phyloP scores from a whole-genome alignment of 495 filamentous ascomycete genomes.

The Podospora anserina region DNA sequence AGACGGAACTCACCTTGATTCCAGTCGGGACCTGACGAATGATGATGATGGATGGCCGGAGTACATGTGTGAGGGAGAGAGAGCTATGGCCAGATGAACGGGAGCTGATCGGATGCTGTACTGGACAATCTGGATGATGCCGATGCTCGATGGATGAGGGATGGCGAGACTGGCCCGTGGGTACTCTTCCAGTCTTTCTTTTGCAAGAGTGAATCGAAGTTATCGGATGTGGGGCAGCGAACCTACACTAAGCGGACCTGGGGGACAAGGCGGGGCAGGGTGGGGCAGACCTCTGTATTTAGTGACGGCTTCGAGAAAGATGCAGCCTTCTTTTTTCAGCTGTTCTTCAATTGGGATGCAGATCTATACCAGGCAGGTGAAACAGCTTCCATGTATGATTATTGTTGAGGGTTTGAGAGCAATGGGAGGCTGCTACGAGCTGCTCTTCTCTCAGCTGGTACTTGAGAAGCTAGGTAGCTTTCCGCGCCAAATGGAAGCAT shows the following conservation, averaged over 20 bases:
- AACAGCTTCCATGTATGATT: neutral
- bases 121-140: neutral
- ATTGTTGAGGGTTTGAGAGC: neutral
- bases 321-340: neutral
- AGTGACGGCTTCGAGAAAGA: neutral
- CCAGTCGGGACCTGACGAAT: neutral
- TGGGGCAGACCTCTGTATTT: neutral
- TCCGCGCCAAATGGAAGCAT: neutral
- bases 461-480: neutral
- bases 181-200: neutral
- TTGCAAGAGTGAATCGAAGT: neutral
- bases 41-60: neutral
- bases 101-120: neutral
- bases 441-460: neutral
- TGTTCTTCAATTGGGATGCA: neutral
- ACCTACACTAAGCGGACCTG: neutral
- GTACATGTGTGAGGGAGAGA: neutral
- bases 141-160: neutral
- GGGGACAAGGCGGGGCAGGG: neutral
- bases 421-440: neutral
- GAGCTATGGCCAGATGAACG: neutral
- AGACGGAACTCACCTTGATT: neutral
- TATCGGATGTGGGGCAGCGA: neutral
- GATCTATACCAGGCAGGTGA: neutral
- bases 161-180: neutral